These are phyloP conservation scores for Jasminum sambac DNA, from an alignment of 257 asterid species.

Conservation along the genomic window DNA sequence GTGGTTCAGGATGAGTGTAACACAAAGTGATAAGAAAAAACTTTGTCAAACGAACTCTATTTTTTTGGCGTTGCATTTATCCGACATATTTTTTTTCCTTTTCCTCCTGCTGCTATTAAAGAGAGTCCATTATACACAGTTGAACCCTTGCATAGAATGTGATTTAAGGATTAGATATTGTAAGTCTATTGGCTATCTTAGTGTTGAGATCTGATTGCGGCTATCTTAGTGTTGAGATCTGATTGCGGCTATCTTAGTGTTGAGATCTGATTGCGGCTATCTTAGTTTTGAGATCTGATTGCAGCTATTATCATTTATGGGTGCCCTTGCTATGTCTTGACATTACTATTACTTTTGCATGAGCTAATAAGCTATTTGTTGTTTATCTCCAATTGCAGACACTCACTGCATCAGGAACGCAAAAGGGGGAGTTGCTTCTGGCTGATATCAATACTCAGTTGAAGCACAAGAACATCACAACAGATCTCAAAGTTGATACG, in stretches of 20 bases:
- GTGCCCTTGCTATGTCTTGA: not conserved
- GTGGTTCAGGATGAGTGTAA: too few species aligned
- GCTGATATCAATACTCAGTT: constrained; percentile 46
- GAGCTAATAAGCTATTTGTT: not conserved
- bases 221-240: not conserved
- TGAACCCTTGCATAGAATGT: not conserved
- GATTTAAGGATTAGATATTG: not conserved
- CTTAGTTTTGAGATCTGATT: not conserved
- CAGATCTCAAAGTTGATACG: constrained; percentile 51
- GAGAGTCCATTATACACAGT: not conserved
- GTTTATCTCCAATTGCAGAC: constrained; percentile 26
- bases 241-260: not conserved
- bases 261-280: not conserved
- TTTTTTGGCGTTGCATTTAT: not conserved
- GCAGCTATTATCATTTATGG: not conserved
- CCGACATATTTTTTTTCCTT: not conserved
- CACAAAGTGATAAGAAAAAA: too few species aligned
- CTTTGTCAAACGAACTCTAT: too few species aligned
- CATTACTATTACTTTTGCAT: not conserved
- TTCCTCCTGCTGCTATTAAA: not conserved
- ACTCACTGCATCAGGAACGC: constrained; percentile 43
- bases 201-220: not conserved
- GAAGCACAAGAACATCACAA: constrained; percentile 49
- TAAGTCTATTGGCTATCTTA: not conserved
- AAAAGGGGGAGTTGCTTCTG: constrained; percentile 42